Evolutionary conservation across 1,139 yeast species (phyloP), one percentile per base, ranked within the genome.

Genomic region (Protomyces macrosporus): DNA sequence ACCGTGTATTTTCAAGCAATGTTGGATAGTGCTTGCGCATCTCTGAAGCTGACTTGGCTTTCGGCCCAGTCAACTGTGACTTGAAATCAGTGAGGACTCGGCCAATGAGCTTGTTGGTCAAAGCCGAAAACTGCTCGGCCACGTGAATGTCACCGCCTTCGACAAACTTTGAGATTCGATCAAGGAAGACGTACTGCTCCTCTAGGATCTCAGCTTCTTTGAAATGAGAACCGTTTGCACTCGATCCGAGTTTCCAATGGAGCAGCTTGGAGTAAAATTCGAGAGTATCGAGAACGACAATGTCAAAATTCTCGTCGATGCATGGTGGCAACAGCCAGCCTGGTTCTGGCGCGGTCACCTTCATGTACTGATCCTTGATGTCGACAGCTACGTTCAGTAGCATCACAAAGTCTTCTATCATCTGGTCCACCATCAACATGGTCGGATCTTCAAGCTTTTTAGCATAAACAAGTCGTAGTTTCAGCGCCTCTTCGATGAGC

Each of bases 351-450:
- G 82, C 81, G 61, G 88, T 81, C 67, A 87, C 84, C 52, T 85
- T 85, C 65, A 80, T 77, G 64, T 85, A 81, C 0, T 88, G 86
- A 68, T 83, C 84, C 72, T 90, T 87, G 54, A 90, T 84, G 67
- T 85, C 88, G 33, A 89, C 79, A 0, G 97, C 95, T 55, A 90
- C 79, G 53, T 84, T 81, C 62, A 91, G 82, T 72, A 90, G 90
- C 1, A 86, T 81, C 68, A 86, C 86, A 72, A 91, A 87, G 73
- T 90, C 97, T 56, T 85, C 93, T 68, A 93, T 83, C 83, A 90
- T 88, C 75, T 91, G 97, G 74, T 93, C 98, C 69, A 93, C 89
- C 86, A 91, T 89, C 91, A 90, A 88, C 83, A 90, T 84, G 0
- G 98, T 90, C 1, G 97, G 97, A 70, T 88, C 88, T 64, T 83